Evolutionary conservation across 2,329 filamentous ascomycete genomes (phyloP).

Genomic region (Aspergillus sp.): DNA sequence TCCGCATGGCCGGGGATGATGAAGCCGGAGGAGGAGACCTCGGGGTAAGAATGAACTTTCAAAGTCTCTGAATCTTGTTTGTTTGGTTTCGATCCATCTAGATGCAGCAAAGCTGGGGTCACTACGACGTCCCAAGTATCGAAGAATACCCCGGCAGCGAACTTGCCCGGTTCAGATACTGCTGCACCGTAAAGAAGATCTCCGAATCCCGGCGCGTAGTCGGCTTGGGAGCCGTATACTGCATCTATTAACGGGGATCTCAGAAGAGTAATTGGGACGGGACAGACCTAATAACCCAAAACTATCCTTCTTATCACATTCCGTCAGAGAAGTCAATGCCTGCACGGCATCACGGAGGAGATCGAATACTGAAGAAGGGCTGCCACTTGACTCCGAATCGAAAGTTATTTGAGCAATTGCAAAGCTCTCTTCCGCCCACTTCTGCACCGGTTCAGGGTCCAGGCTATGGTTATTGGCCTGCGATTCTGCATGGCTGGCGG

Average conservation of each 20-base stretch:
- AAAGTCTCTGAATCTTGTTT: background rate
- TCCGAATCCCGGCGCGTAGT: constrained; percentile 22
- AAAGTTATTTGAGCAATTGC: constrained; percentile 56
- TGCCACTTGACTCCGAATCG: constrained; percentile 4
- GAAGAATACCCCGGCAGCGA: constrained; percentile 21
- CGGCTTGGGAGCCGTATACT: constrained; percentile 28
- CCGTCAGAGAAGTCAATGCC: constrained; percentile 17
- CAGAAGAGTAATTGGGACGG: no score
- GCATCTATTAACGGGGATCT: background rate
- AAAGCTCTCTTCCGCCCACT: constrained; percentile 73
- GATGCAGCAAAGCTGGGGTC: constrained; percentile 18
- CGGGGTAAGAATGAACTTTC: constrained; percentile 45
- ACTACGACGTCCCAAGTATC: constrained; percentile 17
- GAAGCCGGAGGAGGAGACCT: constrained; percentile 46
- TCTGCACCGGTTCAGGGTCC: constrained; percentile 58
- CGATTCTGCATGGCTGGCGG: constrained; percentile 28
- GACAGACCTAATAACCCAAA: constrained; percentile 25
- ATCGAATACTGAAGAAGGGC: constrained; percentile 14
- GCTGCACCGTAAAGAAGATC: constrained; percentile 6
- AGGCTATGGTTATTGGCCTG: constrained; percentile 38
- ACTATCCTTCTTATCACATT: constrained; percentile 25
- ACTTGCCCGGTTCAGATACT: background rate
- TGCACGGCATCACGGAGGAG: constrained; percentile 14
- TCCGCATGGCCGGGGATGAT: constrained; percentile 51
- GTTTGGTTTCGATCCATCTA: background rate